Percentiles rank a stretch among this genome's conserved stretches.
Evolutionary conservation across 73 alveolate species (phyloP).

Genomic region (Stentor roeselii): DNA sequence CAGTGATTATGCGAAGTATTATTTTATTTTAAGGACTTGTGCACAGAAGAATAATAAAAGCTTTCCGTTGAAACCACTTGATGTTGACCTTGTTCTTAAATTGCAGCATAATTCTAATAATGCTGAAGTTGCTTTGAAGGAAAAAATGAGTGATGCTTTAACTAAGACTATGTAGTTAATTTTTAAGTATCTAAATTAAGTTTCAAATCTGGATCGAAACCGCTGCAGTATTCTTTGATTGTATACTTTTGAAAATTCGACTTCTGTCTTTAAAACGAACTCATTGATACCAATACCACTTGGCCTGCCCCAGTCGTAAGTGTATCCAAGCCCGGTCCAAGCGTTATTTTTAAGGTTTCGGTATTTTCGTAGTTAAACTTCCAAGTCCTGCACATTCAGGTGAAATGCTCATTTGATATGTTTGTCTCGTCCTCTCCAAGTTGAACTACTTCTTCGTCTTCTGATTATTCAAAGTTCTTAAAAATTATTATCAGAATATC

Average conservation of each 20-base stretch:
- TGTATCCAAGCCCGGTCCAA: slow-evolving; percentile 27
- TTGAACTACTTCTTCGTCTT: too few species aligned
- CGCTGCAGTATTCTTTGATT: not conserved
- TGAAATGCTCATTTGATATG: too few species aligned
- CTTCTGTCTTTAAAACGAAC: slow-evolving; percentile 1
- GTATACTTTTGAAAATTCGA: not conserved
- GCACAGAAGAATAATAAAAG: slow-evolving; percentile 73
- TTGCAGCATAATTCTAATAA: slow-evolving; percentile 51
- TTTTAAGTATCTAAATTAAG: not conserved
- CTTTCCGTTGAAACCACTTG: slow-evolving; percentile 72
- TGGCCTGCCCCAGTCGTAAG: slow-evolving; percentile 18
- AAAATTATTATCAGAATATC: too few species aligned
- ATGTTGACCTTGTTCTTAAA: slow-evolving; percentile 49
- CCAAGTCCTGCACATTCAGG: slow-evolving; percentile 16
- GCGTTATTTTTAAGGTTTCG: slow-evolving; percentile 1
- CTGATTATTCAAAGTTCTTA: too few species aligned
- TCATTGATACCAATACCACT: not conserved
- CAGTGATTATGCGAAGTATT: slow-evolving; percentile 96
- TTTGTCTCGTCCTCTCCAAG: too few species aligned
- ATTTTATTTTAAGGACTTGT: slow-evolving; percentile 87
- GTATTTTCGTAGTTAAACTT: not conserved
- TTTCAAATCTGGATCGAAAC: too few species aligned
- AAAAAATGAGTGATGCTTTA: slow-evolving; percentile 44
- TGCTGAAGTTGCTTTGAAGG: slow-evolving; percentile 71
- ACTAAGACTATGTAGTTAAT: slow-evolving; percentile 16